Percentiles rank a stretch among this genome's conserved stretches.
Evolutionary conservation across 495 filamentous ascomycete species (phyloP).

Genomic region (Penicillium subrubescens): DNA sequence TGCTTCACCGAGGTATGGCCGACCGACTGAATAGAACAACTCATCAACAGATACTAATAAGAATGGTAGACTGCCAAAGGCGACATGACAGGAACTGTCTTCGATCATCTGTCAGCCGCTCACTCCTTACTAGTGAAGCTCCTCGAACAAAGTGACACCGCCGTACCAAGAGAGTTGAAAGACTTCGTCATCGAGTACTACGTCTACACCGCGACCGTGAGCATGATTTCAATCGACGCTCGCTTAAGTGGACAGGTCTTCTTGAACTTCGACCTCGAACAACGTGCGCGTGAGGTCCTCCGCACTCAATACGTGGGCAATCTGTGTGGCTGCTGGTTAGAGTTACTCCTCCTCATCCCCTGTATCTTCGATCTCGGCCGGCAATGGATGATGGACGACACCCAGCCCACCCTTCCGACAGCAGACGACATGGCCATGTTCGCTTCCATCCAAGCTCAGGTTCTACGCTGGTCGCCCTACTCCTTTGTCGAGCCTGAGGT

Average conservation of each 20-base stretch:
- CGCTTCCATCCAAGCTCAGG: slow-evolving; percentile 40
- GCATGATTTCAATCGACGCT: slow-evolving; percentile 45
- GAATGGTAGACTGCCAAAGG: slow-evolving; percentile 37
- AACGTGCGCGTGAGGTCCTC: slow-evolving; percentile 35
- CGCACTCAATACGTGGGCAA: slow-evolving; percentile 38
- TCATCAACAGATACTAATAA: slow-evolving; percentile 9
- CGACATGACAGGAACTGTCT: slow-evolving; percentile 42
- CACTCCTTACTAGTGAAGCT: slow-evolving; percentile 37
- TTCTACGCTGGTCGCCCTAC: slow-evolving; percentile 39
- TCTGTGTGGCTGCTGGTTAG: slow-evolving; percentile 41
- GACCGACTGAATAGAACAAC: not conserved
- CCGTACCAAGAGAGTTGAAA: slow-evolving; percentile 39
- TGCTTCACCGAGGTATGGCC: slow-evolving; percentile 41
- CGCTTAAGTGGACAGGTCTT: slow-evolving; percentile 37
- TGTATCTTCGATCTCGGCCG: slow-evolving; percentile 44
- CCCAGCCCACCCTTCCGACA: slow-evolving; percentile 24
- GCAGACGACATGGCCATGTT: slow-evolving; percentile 45
- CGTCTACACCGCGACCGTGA: slow-evolving; percentile 44
- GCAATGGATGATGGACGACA: slow-evolving; percentile 39
- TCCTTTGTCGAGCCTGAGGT: slow-evolving; percentile 36
- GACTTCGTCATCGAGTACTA: slow-evolving; percentile 46
- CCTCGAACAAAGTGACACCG: slow-evolving; percentile 34
- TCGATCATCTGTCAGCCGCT: slow-evolving; percentile 40
- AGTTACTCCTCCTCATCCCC: slow-evolving; percentile 37
- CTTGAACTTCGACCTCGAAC: slow-evolving; percentile 40